Conservation (phyloP, 345 rosid species). For the Arabidopsis arenosa region DNA sequence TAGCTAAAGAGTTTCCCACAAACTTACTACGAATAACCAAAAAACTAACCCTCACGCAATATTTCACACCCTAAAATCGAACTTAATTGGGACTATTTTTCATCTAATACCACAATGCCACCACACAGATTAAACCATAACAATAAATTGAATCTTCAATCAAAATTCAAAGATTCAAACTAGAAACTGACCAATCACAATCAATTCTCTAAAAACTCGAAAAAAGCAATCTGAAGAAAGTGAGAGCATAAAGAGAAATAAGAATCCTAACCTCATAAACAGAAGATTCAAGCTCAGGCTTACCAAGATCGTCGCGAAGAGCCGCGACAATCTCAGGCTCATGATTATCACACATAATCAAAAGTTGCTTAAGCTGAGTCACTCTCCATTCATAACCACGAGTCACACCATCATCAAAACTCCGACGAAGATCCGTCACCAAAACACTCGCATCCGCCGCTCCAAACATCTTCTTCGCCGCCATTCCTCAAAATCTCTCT, state of each 20-base stretch:
- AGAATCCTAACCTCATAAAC: conserved; percentile 64
- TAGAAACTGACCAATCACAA: not conserved
- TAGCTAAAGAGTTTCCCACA: not conserved
- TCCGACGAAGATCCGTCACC: conserved; percentile 57
- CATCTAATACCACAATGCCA: not conserved
- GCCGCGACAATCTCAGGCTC: conserved; percentile 74
- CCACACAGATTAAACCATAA: not conserved
- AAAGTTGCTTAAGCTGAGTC: conserved; percentile 63
- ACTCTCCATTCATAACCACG: conserved; percentile 77
- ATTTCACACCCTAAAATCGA: not conserved
- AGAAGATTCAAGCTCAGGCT: conserved; percentile 77
- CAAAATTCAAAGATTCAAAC: not conserved
- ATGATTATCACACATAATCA: conserved; percentile 59
- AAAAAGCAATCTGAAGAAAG: not conserved
- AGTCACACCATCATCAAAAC: conserved; percentile 65
- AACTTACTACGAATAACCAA: not conserved
- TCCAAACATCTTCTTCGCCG: conserved; percentile 51
- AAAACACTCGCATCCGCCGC: conserved; percentile 54
- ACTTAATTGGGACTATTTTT: not conserved
- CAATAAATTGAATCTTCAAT: not conserved
- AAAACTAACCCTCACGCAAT: not conserved
- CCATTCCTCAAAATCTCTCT: conserved; percentile 40
- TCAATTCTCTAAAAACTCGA: not conserved
- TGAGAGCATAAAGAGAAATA: not conserved
- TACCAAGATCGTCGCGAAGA: conserved; percentile 74